phyloP scores from a whole-genome alignment of 2,329 filamentous ascomycete genomes.

The Talaromyces piceae region DNA sequence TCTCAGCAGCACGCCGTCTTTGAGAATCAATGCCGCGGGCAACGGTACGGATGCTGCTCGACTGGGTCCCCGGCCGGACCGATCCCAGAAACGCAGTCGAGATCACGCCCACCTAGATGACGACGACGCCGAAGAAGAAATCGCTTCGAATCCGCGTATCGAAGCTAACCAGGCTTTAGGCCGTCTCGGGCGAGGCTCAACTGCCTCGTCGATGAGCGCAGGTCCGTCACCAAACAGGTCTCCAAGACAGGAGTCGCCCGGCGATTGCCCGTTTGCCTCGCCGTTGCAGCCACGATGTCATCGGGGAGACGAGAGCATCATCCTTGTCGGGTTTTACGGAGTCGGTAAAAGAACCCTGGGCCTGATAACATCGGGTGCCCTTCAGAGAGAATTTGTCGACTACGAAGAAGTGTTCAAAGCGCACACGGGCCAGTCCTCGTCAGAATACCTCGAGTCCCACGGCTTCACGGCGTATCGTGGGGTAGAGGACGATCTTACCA shows the following conservation, averaged over 20 bases:
- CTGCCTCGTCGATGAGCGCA: not conserved
- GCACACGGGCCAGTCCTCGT: slow-evolving; percentile 53
- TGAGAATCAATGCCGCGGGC: not conserved
- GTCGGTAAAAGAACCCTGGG: slow-evolving; percentile 70
- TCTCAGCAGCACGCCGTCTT: not conserved
- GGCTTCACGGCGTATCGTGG: slow-evolving; percentile 56
- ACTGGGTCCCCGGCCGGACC: too few species aligned
- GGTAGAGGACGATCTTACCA: slow-evolving; percentile 56
- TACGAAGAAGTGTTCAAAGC: slow-evolving; percentile 62
- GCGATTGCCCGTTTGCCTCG: slow-evolving; percentile 3
- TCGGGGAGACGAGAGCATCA: slow-evolving; percentile 35
- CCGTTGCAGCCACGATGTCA: slow-evolving; percentile 3
- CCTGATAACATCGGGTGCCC: slow-evolving; percentile 65
- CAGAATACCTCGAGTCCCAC: slow-evolving; percentile 56
- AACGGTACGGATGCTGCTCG: too few species aligned
- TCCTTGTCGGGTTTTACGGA: slow-evolving; percentile 65
- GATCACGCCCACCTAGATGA: not conserved
- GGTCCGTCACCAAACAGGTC: slow-evolving; percentile 1
- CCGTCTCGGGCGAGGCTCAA: not conserved
- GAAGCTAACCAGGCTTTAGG: too few species aligned
- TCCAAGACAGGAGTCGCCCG: not conserved
- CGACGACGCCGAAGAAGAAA: not conserved
- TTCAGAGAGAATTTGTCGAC: slow-evolving; percentile 61
- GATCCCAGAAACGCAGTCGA: slow-evolving; percentile 6
- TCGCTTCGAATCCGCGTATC: not conserved